Evolutionary conservation across 2,329 filamentous ascomycete species (phyloP).

Genomic region (Pseudomassariella vexata): DNA sequence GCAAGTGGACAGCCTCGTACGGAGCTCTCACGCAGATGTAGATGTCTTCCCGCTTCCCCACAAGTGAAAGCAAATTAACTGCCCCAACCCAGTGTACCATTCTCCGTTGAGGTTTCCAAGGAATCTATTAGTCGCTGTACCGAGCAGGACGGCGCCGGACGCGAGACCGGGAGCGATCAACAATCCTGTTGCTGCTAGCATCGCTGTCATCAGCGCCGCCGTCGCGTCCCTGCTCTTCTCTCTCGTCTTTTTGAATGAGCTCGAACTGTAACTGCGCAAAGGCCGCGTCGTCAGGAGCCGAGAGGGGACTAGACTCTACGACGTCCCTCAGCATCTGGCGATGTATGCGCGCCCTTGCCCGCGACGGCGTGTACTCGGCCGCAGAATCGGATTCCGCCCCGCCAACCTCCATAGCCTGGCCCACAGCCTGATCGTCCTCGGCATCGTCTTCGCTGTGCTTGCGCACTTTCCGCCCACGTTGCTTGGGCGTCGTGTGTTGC

Average conservation of each 20-base stretch:
- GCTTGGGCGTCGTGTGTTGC: slow-evolving; percentile 13
- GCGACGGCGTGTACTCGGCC: slow-evolving; percentile 12
- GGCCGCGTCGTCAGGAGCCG: slow-evolving; percentile 16
- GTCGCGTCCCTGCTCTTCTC: slow-evolving; percentile 18
- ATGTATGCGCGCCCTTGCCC: slow-evolving; percentile 13
- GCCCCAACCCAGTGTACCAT: no score
- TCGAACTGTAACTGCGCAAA: slow-evolving; percentile 6
- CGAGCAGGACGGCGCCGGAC: slow-evolving; percentile 17
- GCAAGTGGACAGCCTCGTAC: no score
- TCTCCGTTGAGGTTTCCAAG: no score
- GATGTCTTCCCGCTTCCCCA: no score
- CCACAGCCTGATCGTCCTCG: slow-evolving; percentile 11
- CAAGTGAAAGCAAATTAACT: no score
- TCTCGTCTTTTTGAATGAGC: slow-evolving; percentile 6
- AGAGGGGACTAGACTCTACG: slow-evolving; percentile 22
- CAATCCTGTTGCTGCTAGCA: slow-evolving; percentile 10
- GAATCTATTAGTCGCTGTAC: slow-evolving; percentile 23
- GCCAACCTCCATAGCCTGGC: slow-evolving; percentile 13
- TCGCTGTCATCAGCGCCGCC: slow-evolving; percentile 15
- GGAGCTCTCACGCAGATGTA: no score
- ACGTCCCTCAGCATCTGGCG: slow-evolving; percentile 10
- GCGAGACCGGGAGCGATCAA: slow-evolving; percentile 15
- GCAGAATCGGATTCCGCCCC: slow-evolving; percentile 16
- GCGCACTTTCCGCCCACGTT: slow-evolving; percentile 14
- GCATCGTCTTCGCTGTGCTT: slow-evolving; percentile 12